Percentiles rank a stretch among this genome's conserved stretches.
Evolutionary conservation across 78 protist genomes (phyloP).

Genomic region (Dictyostelium firmibasis): DNA sequence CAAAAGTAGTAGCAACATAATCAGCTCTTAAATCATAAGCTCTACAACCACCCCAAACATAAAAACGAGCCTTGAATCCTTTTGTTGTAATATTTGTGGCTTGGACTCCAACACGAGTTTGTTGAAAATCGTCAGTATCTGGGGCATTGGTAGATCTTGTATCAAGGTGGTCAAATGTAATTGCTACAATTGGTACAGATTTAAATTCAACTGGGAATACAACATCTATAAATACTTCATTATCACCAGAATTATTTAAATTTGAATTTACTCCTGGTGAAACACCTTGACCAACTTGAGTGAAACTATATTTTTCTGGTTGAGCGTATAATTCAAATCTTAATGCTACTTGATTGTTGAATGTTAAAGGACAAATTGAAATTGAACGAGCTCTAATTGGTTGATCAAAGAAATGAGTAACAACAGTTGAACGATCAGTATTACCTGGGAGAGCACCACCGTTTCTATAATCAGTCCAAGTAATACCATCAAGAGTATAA

Average conservation of each 20-base stretch:
- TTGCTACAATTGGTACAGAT: neutral
- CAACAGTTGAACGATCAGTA: neutral
- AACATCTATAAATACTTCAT: neutral
- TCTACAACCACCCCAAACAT: neutral
- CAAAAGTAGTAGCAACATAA: neutral
- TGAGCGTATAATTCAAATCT: neutral
- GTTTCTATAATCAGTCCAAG: neutral
- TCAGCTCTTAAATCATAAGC: neutral
- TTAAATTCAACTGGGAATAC: neutral
- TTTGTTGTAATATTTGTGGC: neutral
- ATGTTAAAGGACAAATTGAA: neutral
- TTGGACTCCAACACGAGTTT: neutral
- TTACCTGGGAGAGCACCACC: neutral
- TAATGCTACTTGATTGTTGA: neutral
- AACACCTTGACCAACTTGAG: neutral
- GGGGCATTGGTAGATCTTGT: neutral
- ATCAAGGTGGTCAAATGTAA: neutral
- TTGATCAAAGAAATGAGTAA: neutral
- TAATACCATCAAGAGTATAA: neutral
- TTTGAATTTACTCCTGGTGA: neutral
- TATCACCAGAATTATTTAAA: neutral
- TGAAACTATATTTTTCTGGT: neutral
- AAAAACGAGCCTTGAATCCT: constrained; percentile 1
- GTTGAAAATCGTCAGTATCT: neutral
- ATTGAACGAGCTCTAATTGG: constrained; percentile 27